These are phyloP conservation scores for Aechmea fasciata DNA, from an alignment of 176 grass and related monocot species.

Conservation along the genomic window DNA sequence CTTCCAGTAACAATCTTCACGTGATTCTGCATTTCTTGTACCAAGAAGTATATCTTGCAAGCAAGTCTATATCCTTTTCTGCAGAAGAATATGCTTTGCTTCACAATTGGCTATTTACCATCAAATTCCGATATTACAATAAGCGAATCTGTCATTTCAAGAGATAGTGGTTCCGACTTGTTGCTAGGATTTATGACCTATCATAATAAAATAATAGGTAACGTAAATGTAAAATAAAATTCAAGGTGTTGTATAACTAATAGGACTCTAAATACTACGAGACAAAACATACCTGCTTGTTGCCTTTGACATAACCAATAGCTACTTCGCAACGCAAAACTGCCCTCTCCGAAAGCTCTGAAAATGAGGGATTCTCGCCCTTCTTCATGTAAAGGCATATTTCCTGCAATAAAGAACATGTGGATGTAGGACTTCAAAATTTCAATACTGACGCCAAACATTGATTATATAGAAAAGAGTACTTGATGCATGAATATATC, in stretches of 20 bases:
- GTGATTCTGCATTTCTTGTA: too few species aligned
- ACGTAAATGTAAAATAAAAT: background rate
- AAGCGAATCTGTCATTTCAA: constrained; percentile 74
- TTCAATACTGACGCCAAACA: background rate
- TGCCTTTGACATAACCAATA: constrained; percentile 70
- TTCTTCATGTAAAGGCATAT: constrained; percentile 81
- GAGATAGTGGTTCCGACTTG: constrained; percentile 55
- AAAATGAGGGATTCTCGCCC: constrained; percentile 70
- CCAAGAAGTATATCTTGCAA: too few species aligned
- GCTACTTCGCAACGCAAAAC: constrained; percentile 86
- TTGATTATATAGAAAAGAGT: background rate
- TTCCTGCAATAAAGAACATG: constrained; percentile 44
- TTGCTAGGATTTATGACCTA: constrained; percentile 85
- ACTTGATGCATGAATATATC: background rate
- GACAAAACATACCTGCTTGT: constrained; percentile 62
- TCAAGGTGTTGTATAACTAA: background rate
- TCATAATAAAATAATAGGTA: constrained; percentile 12
- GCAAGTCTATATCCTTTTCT: background rate
- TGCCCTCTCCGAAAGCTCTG: constrained; percentile 85
- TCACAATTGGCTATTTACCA: constrained; percentile 45
- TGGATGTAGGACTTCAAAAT: background rate
- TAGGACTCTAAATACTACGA: constrained; percentile 9
- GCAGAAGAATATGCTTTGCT: background rate
- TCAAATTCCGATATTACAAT: constrained; percentile 92
- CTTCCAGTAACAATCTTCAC: too few species aligned